Evolutionary conservation across 495 filamentous ascomycete species (phyloP), one percentile per base, ranked within the genome.

Genomic region (Neurospora sp.): DNA sequence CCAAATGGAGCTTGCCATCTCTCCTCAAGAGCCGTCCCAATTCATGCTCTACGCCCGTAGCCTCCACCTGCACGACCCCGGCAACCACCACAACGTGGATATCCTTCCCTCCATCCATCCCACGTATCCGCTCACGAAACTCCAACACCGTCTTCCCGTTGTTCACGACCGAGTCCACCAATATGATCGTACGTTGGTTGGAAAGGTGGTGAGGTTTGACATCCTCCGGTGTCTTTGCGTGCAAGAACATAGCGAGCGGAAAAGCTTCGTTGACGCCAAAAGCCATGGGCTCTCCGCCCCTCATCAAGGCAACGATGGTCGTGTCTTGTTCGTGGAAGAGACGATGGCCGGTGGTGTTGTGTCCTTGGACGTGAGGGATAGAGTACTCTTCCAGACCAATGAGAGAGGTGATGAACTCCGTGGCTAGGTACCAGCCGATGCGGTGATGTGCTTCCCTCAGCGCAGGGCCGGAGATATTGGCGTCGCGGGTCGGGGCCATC

Each of bases 221-320:
- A 69, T 91, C 86, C 0, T 76, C 74, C 0, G 86, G 80, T 31
- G 78, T 5, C 1, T 79, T 82, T 4, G 88, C 90, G 76, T 92
- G 89, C 1, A 89, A 41, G 74, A 91, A 89, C 77, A 81, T 85
- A 16, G 89, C 87, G 1, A 77, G 73, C 0, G 87, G 86, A 39
- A 91, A 87, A 31, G 82, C 86, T 2, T 89, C 83, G 75, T 78
- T 89, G 73, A 92, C 84, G 7, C 90, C 90, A 7, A 85, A 81
- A n/a, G 90, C 90, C 88, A 92, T 89, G 14, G 90, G 82, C 78
- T 91, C 89, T 37, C 90, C 90, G 23, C 87, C 90, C 39, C 90
- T 88, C 90, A 92, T 91, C 35, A 92, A 79, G 0, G 89, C 80
- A 14, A 92, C 84, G 60, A 92, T 91, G 18, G 84, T 74, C 5